Base-by-base conservation (phyloP, 169 alveolate genomes). In the Eimeria maxima region DNA sequence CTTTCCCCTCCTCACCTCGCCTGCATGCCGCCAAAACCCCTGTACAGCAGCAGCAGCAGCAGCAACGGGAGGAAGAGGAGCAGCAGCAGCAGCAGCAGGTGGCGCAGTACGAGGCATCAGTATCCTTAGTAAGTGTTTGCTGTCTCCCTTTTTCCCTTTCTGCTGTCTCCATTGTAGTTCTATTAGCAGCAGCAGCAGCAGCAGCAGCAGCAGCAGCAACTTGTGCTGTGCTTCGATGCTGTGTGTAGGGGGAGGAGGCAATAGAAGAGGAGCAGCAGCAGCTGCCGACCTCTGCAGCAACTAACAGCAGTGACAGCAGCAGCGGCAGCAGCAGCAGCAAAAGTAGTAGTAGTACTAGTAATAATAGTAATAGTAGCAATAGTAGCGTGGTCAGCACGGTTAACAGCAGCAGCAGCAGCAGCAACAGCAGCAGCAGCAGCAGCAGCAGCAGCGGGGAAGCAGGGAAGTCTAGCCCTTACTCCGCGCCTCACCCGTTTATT, bases 391-490 rank as follows among this genome's bases (percentile, higher is more conserved):
- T 3, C 44, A 67, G 44, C 78, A 67, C 11, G 45, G n/a, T 38
- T 11, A 67, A 44, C 33, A 67, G 42, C 78, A 67, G 78, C 44
- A 27, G 44, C 78, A 29, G 78, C 78, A 67, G 78, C 78, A 67
- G 78, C 78, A 67, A 44, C 78, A 67, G 44, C 78, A 18, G 78
- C 78, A 67, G 78, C 78, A 67, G 78, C 78, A 67, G 78, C 78
- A 67, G 42, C 78, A 67, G 78, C 78, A 67, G 38, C 44, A 67
- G 78, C 78, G 78, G 78, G 44, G 78, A 24, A 7, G 44, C n/a
- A 24, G 78, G 7, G 47, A 67, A 24, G 78, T 44, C 78, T 5
- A 67, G 78, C 44, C 78, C 78, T 44, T 8, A 67, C 78, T 10
- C 78, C 44, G 38, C 47, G 45, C 81, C 81, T 10, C 81, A 71